Percentiles rank a stretch among this genome's conserved stretches.
phyloP scores from a whole-genome alignment of 2,329 filamentous ascomycete genomes.

The Colletotrichum coccodes region DNA sequence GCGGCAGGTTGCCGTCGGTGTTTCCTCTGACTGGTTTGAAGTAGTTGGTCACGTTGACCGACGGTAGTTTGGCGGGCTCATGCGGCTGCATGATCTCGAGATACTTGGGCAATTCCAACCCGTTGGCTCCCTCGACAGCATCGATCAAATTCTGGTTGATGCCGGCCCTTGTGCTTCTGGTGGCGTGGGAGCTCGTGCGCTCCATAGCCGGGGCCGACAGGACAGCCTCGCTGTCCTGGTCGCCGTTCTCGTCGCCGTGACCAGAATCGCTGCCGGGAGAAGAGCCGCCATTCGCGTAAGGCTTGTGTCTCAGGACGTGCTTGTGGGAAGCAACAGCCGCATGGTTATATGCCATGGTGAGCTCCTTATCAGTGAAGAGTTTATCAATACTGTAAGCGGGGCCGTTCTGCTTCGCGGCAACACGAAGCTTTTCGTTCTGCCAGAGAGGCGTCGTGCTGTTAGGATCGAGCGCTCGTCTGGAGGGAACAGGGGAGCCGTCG shows the following conservation, averaged over 20 bases:
- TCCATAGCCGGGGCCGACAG: constrained; percentile 68
- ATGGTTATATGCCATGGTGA: constrained; percentile 72
- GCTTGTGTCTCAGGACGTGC: constrained; percentile 67
- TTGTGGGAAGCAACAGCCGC: constrained; percentile 71
- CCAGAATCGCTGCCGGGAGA: constrained; percentile 65
- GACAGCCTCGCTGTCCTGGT: constrained; percentile 57
- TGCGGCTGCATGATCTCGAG: constrained; percentile 65
- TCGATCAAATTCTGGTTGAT: constrained; percentile 65
- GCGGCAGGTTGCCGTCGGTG: constrained; percentile 66
- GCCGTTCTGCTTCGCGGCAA: constrained; percentile 64
- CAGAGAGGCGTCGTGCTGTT: constrained; percentile 70
- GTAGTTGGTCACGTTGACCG: constrained; percentile 66
- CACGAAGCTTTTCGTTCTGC: constrained; percentile 68
- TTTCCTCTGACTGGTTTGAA: constrained; percentile 66
- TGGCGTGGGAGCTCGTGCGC: constrained; percentile 71
- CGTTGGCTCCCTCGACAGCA: constrained; percentile 69
- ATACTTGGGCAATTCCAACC: constrained; percentile 68
- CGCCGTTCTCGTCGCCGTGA: constrained; percentile 61
- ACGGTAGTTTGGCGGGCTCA: constrained; percentile 68
- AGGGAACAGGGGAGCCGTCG: constrained; percentile 70
- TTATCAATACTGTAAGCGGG: constrained; percentile 75
- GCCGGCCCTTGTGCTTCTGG: constrained; percentile 68
- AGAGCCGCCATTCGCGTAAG: constrained; percentile 60
- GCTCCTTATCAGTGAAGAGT: constrained; percentile 76
- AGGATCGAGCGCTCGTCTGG: constrained; percentile 64